phyloP scores from a whole-genome alignment of 1,284 basidiomycete species.

The Prillingera fragicola region DNA sequence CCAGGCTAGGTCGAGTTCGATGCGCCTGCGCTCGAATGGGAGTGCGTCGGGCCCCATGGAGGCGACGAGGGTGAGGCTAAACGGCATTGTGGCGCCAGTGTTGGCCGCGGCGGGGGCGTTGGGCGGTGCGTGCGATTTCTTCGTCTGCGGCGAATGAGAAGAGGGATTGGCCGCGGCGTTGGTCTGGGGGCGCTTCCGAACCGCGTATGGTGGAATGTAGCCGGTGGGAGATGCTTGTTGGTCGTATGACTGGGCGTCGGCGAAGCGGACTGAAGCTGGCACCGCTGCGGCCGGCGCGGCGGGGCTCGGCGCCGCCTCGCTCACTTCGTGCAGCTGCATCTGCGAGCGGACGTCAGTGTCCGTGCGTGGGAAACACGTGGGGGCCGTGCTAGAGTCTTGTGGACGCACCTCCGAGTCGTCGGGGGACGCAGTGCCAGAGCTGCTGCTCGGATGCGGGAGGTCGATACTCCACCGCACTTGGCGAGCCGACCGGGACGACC shows the following conservation, averaged over 20 bases:
- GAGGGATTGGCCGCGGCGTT: not conserved
- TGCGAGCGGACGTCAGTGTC: too few relatives aligned
- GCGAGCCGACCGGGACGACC: too few relatives aligned
- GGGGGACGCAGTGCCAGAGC: too few relatives aligned
- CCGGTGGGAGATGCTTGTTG: not conserved
- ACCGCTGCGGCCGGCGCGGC: too few relatives aligned
- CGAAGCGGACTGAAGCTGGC: too few relatives aligned
- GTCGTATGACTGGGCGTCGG: not conserved
- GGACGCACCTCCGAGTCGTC: too few relatives aligned
- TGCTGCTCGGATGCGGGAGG: too few relatives aligned
- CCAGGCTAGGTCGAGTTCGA: slow-evolving; percentile 26
- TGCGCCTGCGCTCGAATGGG: slow-evolving; percentile 13
- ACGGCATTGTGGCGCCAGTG: not conserved
- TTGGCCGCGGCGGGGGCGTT: not conserved
- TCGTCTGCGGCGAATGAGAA: not conserved
- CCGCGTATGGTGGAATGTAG: not conserved
- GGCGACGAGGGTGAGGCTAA: slow-evolving; percentile 16
- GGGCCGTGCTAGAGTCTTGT: too few relatives aligned
- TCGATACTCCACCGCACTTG: too few relatives aligned
- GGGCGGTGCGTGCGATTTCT: not conserved
- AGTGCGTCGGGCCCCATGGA: slow-evolving; percentile 12
- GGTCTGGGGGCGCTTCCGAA: not conserved
- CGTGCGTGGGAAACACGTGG: too few relatives aligned
- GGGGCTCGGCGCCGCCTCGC: not conserved
- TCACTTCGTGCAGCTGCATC: not conserved